phyloP scores from a whole-genome alignment of 2,329 filamentous ascomycete species.

The Periconia macrospinosa region DNA sequence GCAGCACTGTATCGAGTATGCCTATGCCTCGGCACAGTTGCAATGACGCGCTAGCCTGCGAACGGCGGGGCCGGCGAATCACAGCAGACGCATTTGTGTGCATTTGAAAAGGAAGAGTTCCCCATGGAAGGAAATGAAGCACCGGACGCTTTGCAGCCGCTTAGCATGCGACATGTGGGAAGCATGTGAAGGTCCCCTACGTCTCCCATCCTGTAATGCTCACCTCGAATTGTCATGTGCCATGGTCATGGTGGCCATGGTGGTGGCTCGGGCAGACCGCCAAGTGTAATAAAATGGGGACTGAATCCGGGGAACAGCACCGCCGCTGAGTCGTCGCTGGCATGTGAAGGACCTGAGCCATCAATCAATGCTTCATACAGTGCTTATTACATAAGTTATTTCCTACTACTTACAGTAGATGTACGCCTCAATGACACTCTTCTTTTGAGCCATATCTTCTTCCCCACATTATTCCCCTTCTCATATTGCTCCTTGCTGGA shows the following conservation, averaged over 20 bases:
- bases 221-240: too few relatives aligned
- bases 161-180: slow-evolving; percentile 3
- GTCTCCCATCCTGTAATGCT: too few relatives aligned
- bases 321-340: too few relatives aligned
- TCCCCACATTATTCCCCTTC: too few relatives aligned
- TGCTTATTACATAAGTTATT: too few relatives aligned
- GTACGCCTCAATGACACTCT: not conserved
- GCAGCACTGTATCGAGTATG: too few relatives aligned
- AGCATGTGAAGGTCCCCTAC: slow-evolving; percentile 27
- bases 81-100: slow-evolving; percentile 24
- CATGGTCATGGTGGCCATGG: too few relatives aligned
- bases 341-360: slow-evolving; percentile 29
- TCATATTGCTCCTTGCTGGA: slow-evolving; percentile 9
- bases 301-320: too few relatives aligned
- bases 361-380: too few relatives aligned
- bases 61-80: slow-evolving; percentile 24
- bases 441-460: slow-evolving; percentile 6
- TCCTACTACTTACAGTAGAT: too few relatives aligned
- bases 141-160: slow-evolving; percentile 11
- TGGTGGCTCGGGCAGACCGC: too few relatives aligned
- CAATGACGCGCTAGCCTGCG: slow-evolving; percentile 1
- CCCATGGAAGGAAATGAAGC: slow-evolving; percentile 2
- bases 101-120: not conserved
- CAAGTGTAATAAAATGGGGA: too few relatives aligned
- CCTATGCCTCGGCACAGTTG: slow-evolving; percentile 32